phyloP scores from a whole-genome alignment of 768 basidiomycete species.

The Coprinellus micaceus region DNA sequence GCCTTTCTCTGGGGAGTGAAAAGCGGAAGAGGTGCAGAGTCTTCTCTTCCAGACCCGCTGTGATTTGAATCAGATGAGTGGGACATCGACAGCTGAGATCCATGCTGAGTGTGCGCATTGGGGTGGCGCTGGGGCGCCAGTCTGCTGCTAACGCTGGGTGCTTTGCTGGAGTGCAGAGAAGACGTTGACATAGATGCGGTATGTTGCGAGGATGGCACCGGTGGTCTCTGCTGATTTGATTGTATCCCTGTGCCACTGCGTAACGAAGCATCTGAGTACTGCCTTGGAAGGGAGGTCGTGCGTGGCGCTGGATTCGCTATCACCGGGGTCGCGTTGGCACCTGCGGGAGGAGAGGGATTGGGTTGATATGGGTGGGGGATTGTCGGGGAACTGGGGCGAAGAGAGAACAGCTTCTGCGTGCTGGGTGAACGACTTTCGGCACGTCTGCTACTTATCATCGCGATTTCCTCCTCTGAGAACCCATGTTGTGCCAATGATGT shows the following conservation, averaged over 20 bases:
- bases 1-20: background rate
- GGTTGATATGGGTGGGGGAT: conserved; percentile 14
- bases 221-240: conserved; percentile 8
- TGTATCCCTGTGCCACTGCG: conserved; percentile 11
- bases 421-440: conserved; percentile 31
- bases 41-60: background rate
- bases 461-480: conserved; percentile 67
- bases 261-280: conserved; percentile 29
- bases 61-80: conserved; percentile 21
- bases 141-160: conserved; percentile 12
- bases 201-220: conserved; percentile 11
- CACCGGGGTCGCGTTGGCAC: conserved; percentile 3
- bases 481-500: conserved; percentile 57
- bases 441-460: conserved; percentile 48
- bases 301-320: conserved; percentile 31
- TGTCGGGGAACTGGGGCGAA: conserved; percentile 34
- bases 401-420: conserved; percentile 31
- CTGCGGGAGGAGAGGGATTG: conserved; percentile 9
- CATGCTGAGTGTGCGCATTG: conserved; percentile 15
- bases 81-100: conserved; percentile 15
- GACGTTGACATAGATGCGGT: conserved; percentile 18
- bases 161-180: conserved; percentile 16
- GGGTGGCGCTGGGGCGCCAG: conserved; percentile 5
- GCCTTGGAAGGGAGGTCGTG: conserved; percentile 32
- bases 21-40: background rate